Conservation (phyloP, 2,329 filamentous ascomycete species). For the Sordariomycetes sp. region DNA sequence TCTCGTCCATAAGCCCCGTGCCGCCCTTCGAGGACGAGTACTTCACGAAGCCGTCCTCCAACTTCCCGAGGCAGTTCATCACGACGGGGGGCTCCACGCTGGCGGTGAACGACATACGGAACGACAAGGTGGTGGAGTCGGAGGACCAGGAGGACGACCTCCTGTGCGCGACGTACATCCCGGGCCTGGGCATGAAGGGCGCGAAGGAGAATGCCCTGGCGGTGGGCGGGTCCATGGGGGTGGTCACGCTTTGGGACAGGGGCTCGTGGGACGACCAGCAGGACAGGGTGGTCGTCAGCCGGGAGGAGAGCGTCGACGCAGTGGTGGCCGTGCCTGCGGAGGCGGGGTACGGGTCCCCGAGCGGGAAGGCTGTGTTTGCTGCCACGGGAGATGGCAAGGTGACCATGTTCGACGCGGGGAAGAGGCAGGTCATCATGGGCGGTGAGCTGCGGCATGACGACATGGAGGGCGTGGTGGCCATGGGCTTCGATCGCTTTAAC, state of each 20-base stretch:
- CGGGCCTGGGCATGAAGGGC: slow-evolving; percentile 58
- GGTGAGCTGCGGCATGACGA: slow-evolving; percentile 64
- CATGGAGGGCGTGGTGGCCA: slow-evolving; percentile 69
- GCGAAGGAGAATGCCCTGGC: slow-evolving; percentile 58
- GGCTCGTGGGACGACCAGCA: slow-evolving; percentile 94
- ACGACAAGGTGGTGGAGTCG: slow-evolving; percentile 77
- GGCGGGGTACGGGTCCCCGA: slow-evolving; percentile 39
- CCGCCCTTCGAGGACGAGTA: slow-evolving; percentile 55
- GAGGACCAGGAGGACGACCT: slow-evolving; percentile 95
- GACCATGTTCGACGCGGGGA: slow-evolving; percentile 63
- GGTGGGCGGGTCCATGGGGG: slow-evolving; percentile 67
- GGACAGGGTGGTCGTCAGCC: slow-evolving; percentile 70
- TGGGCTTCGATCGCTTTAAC: slow-evolving; percentile 77
- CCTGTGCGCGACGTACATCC: slow-evolving; percentile 68
- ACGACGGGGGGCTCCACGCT: slow-evolving; percentile 87
- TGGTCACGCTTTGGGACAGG: slow-evolving; percentile 87
- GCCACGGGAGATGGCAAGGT: slow-evolving; percentile 75
- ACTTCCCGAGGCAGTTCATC: slow-evolving; percentile 89
- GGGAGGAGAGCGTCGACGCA: slow-evolving; percentile 71
- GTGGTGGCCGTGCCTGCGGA: slow-evolving; percentile 61
- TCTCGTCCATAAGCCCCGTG: slow-evolving; percentile 77
- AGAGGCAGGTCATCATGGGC: slow-evolving; percentile 60
- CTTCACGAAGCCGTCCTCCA: slow-evolving; percentile 18
- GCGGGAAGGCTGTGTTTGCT: slow-evolving; percentile 58
- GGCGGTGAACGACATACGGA: slow-evolving; percentile 77